Evolutionary conservation across 2,329 filamentous ascomycete species (phyloP), one percentile per base, ranked within the genome.

Genomic region (Cladophialophora chaetospira): DNA sequence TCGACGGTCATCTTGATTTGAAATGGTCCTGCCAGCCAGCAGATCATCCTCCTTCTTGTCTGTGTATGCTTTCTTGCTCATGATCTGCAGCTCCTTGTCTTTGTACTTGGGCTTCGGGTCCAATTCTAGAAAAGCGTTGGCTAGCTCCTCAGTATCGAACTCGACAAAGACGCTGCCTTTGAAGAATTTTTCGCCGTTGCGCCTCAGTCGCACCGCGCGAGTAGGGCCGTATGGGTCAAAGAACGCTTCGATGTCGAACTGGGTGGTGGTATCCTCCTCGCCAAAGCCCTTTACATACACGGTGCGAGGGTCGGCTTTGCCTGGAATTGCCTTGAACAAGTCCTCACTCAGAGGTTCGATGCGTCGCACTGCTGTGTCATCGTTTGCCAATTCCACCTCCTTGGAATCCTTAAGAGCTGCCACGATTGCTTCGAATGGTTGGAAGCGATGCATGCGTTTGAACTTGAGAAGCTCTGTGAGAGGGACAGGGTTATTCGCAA

Each of bases 141-240:
- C 87, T 19, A 84, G 82, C 65, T 95, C 89, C 68, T 91, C 87
- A 47, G 84, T 83, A 61, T 84, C 81, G 73, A 97, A 99, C 74
- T 97, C 93, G 64, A 96, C 90, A 70, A 97, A 97, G 57, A 96
- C 90, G 65, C 91, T 96, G 66, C 93, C 91, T 82, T 99, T 99
- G 86, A 97, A 99, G 50, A 82, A 76, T 68, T 85, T 86, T 46
- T 82, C 76, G 59, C 86, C 78, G 40, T 82, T 79, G 64, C 94
- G 91, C 65, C 95, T 90, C 62, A 99, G 88, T 69, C 93, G 92
- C 61, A 99, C 87, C 44, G 87, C 84, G 68, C 89, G 90, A 67
- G 90, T 83, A 28, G 88, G 81, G 44, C 92, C 93, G 71, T 86
- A 92, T 57, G 87, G 82, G 54, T 86, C 81, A 72, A 97, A 96